Percentiles rank a stretch among this genome's conserved stretches.
These are phyloP conservation scores for Quercus wislizeni DNA, from an alignment of 306 rosid species.

Conservation along the genomic window DNA sequence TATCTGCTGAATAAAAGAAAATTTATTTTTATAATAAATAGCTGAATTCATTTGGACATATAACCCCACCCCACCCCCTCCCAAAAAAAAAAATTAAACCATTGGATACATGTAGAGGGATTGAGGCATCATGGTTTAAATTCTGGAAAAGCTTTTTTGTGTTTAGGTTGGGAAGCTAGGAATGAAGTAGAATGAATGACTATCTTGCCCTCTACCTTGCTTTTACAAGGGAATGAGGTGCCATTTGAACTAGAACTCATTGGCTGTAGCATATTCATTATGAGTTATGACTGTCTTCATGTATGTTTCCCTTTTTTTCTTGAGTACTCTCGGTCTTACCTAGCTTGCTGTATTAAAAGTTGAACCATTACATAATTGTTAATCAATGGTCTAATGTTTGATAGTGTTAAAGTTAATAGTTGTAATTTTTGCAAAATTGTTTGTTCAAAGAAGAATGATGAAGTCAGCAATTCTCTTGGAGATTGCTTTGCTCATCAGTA, in stretches of 20 bases:
- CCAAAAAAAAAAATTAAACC: too few relatives aligned
- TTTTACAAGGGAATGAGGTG: too few relatives aligned
- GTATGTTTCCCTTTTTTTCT: not conserved
- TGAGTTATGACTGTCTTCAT: not conserved
- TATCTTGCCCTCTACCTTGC: too few relatives aligned
- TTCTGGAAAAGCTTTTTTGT: not conserved
- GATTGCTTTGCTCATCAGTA: not conserved
- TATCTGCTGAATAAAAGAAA: not conserved
- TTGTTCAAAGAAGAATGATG: not conserved
- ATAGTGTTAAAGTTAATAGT: not conserved
- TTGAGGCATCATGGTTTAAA: not conserved
- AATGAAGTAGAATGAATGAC: not conserved
- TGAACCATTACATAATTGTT: not conserved
- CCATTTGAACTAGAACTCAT: too few relatives aligned
- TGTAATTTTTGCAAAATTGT: not conserved
- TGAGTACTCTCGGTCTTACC: not conserved
- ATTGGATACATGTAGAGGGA: not conserved
- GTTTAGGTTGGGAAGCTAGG: not conserved
- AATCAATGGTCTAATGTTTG: not conserved
- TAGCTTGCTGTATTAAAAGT: not conserved
- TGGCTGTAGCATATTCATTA: not conserved
- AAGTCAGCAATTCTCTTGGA: not conserved
- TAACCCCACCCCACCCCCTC: too few relatives aligned
- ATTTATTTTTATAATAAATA: not conserved
- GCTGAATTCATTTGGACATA: not conserved